These are phyloP conservation scores for Aspergillus indologenus DNA, from an alignment of 495 filamentous ascomycete species.

Conservation along the genomic window DNA sequence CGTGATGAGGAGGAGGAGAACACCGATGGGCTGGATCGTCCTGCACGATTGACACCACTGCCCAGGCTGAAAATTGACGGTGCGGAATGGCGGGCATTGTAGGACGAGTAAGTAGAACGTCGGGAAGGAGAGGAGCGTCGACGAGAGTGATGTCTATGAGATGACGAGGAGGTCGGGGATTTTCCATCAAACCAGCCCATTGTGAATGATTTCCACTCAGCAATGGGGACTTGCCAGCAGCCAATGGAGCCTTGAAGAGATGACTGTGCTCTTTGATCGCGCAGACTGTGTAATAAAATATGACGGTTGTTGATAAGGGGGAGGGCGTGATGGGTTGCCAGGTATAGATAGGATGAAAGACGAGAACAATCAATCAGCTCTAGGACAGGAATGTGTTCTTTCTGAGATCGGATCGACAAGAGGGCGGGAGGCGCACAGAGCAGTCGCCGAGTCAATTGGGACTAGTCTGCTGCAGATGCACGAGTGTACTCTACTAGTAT, in stretches of 20 bases:
- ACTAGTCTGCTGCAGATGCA: no score
- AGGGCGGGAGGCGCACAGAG: conserved; percentile 14
- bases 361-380: background rate
- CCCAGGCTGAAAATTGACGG: conserved; percentile 53
- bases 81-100: conserved; percentile 42
- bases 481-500: no score
- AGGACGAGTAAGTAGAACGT: conserved; percentile 38
- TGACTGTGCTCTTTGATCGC: no score
- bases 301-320: conserved; percentile 1
- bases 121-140: conserved; percentile 39
- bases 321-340: conserved; percentile 6
- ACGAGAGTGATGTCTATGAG: conserved; percentile 25
- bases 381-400: no score
- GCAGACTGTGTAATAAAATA: no score
- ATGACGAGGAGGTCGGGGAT: conserved; percentile 24
- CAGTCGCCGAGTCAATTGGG: conserved; percentile 21
- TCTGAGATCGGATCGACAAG: no score
- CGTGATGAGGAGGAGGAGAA: conserved; percentile 59
- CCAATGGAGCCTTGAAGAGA: background rate
- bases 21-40: conserved; percentile 46
- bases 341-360: background rate
- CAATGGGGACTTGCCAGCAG: background rate
- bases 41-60: conserved; percentile 26
- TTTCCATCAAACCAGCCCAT: conserved; percentile 53
- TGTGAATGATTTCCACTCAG: conserved; percentile 12